phyloP scores from a whole-genome alignment of 768 basidiomycete species.

The Termitomyces bulborhizus region DNA sequence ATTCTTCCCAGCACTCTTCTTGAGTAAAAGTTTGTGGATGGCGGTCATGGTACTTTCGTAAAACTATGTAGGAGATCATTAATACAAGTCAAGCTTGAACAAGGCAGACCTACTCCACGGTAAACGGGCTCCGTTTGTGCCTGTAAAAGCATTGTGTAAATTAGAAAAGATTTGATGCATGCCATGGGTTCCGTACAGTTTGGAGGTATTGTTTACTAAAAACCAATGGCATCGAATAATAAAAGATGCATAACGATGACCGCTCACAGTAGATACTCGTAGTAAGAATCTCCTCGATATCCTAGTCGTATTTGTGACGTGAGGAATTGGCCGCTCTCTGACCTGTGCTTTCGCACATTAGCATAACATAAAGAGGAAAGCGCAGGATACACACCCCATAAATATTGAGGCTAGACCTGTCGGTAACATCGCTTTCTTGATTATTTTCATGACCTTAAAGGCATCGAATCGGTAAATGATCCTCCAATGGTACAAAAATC shows the following conservation, averaged over 20 bases:
- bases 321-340: constrained; percentile 40
- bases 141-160: constrained; percentile 24
- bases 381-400: constrained; percentile 46
- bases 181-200: constrained; percentile 40
- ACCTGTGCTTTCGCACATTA: constrained; percentile 18
- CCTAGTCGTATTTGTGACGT: constrained; percentile 81
- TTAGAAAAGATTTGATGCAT: not conserved
- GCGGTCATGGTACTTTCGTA: constrained; percentile 82
- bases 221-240: not conserved
- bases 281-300: constrained; percentile 92
- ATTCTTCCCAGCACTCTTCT: constrained; percentile 48
- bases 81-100: not conserved
- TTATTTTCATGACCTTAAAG: constrained; percentile 53
- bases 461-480: not conserved
- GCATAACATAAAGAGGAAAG: not conserved
- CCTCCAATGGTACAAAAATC: not conserved
- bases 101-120: constrained; percentile 44
- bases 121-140: constrained; percentile 75
- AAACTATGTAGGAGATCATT: constrained; percentile 44
- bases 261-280: constrained; percentile 79
- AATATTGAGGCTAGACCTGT: constrained; percentile 82
- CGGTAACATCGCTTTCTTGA: constrained; percentile 53
- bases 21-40: constrained; percentile 68
- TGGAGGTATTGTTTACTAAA: constrained; percentile 76
- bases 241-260: not conserved